phyloP scores from a whole-genome alignment of 805 yeast genomes.

The Metschnikowia anglica region DNA sequence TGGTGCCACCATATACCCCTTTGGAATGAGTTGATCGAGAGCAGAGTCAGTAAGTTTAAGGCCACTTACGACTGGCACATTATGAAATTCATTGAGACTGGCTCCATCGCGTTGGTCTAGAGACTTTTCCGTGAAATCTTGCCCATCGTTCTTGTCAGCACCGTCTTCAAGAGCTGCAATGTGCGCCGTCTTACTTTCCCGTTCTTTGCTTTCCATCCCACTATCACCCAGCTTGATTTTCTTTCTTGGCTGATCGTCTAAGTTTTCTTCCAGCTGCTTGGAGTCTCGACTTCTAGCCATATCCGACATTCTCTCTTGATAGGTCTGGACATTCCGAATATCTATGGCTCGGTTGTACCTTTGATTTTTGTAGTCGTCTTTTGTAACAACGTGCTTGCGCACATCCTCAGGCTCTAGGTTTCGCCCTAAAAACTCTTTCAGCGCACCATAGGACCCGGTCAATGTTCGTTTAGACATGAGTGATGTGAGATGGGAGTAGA shows the following conservation, averaged over 20 bases:
- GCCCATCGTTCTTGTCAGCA: neutral
- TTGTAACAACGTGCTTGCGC: slow-evolving; percentile 18
- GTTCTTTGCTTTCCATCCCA: neutral
- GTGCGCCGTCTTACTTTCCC: neutral
- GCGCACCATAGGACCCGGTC: slow-evolving; percentile 39
- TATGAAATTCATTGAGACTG: neutral
- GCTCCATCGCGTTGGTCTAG: neutral
- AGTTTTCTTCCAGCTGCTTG: neutral
- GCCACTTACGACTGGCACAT: slow-evolving; percentile 1
- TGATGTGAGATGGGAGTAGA: neutral
- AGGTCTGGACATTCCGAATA: slow-evolving; percentile 20
- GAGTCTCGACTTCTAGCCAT: slow-evolving; percentile 2
- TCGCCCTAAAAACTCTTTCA: slow-evolving; percentile 23
- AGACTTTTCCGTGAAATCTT: neutral
- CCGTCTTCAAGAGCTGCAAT: neutral
- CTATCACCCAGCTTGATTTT: neutral
- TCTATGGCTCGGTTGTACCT: slow-evolving; percentile 27
- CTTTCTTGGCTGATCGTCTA: slow-evolving; percentile 1
- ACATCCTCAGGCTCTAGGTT: neutral
- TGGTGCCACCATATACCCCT: slow-evolving; percentile 45
- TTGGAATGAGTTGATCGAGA: slow-evolving; percentile 51
- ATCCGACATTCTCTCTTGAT: slow-evolving; percentile 19
- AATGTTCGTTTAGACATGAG: slow-evolving; percentile 25
- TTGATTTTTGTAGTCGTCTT: slow-evolving; percentile 46
- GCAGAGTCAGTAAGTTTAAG: slow-evolving; percentile 41